Evolutionary conservation across 371 early-diverging fungal species (phyloP).

Genomic region (Blakeslea trispora): DNA sequence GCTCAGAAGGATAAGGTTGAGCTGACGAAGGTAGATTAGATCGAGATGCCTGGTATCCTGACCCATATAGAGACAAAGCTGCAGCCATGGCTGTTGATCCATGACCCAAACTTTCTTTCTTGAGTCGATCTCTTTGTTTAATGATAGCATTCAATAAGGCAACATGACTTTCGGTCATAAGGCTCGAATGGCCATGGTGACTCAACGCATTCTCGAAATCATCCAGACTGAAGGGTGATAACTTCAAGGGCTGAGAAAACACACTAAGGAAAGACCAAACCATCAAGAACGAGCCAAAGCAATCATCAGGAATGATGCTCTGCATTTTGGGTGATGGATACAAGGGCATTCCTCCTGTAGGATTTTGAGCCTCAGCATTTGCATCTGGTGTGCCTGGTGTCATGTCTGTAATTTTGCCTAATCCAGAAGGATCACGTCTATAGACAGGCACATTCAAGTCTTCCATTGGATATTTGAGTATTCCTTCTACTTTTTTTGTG

Average conservation of each 20-base stretch:
- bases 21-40: not conserved
- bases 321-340: slow-evolving; percentile 27
- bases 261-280: slow-evolving; percentile 48
- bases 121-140: slow-evolving; percentile 28
- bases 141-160: slow-evolving; percentile 49
- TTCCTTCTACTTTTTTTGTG: slow-evolving; percentile 35
- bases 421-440: slow-evolving; percentile 33
- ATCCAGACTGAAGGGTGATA: slow-evolving; percentile 46
- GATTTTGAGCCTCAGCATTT: slow-evolving; percentile 22
- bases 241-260: slow-evolving; percentile 39
- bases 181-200: slow-evolving; percentile 19
- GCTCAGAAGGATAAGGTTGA: not conserved
- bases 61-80: slow-evolving; percentile 21
- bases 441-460: slow-evolving; percentile 56
- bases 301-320: slow-evolving; percentile 31
- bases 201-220: slow-evolving; percentile 49
- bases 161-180: slow-evolving; percentile 40
- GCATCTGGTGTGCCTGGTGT: slow-evolving; percentile 26
- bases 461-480: slow-evolving; percentile 63
- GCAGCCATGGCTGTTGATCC: slow-evolving; percentile 23
- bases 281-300: slow-evolving; percentile 43
- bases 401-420: slow-evolving; percentile 38
- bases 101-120: slow-evolving; percentile 26
- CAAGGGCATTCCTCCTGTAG: slow-evolving; percentile 33
- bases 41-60: slow-evolving; percentile 27